Conservation (phyloP, 2,329 filamentous ascomycete species). For the Calonectria crousiana region DNA sequence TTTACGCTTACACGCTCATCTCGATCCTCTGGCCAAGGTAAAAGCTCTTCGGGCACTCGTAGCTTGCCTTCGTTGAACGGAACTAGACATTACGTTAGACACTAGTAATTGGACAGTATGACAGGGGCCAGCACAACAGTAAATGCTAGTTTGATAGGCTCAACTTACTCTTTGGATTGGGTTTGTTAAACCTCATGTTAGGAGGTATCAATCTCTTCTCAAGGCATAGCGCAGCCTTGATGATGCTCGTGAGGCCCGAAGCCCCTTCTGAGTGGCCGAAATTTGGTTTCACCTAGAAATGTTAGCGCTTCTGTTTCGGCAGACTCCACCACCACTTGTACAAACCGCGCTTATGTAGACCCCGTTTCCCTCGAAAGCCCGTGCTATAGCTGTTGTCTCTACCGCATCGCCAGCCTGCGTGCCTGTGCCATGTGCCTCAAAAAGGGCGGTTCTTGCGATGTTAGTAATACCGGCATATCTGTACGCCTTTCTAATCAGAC, state of each 20-base stretch:
- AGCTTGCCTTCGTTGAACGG: not conserved
- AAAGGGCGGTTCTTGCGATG: not conserved
- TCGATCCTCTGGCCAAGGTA: slow-evolving; percentile 16
- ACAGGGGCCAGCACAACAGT: not conserved
- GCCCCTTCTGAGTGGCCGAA: slow-evolving; percentile 47
- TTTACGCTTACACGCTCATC: slow-evolving; percentile 36
- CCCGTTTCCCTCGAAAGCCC: not conserved
- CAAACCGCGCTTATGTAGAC: slow-evolving; percentile 8
- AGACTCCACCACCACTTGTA: rapidly evolving
- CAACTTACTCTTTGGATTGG: slow-evolving; percentile 33
- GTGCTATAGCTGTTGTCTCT: slow-evolving; percentile 9
- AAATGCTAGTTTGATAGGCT: not conserved
- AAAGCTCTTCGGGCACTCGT: slow-evolving; percentile 25
- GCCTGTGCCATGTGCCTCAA: slow-evolving; percentile 37
- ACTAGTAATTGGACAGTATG: too few relatives aligned
- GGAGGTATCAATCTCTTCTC: slow-evolving; percentile 38
- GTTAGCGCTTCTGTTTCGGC: not conserved
- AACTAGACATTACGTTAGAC: not conserved
- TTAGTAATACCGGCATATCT: not conserved
- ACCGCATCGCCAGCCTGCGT: slow-evolving; percentile 33
- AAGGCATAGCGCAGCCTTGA: slow-evolving; percentile 41
- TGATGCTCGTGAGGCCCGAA: slow-evolving; percentile 37
- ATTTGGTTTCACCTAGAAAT: slow-evolving; percentile 53
- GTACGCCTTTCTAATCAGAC: not conserved
- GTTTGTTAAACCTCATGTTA: slow-evolving; percentile 33